Evolutionary conservation across 2,329 filamentous ascomycete genomes (phyloP), one percentile per base, ranked within the genome.

Genomic region (Penicillium brasilianum): DNA sequence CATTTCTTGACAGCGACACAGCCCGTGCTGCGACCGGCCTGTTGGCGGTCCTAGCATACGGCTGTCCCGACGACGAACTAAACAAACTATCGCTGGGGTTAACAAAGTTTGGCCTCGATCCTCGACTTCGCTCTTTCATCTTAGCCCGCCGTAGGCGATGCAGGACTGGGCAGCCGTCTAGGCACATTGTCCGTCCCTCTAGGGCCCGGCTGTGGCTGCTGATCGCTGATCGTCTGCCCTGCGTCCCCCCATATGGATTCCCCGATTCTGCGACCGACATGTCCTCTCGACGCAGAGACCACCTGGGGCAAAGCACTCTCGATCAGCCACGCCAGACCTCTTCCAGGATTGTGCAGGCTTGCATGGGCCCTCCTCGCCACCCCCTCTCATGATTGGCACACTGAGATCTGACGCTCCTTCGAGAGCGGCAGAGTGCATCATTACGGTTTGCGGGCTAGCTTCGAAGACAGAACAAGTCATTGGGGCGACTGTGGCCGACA

Each of bases 121-220:
- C 46, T 50, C 10, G 34, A 37, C 50, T 36, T 16, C 34, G 37
- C 50, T 39, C 50, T 52, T 50, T 52, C 20, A 34, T 39, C 20
- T 34, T 52, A 39, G 50, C 18, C 32, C 28, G 50, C 34, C 39
- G 50, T 34, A 52, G 61, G 57, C 58, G 53, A 49, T 61, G 61
- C 58, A 63, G 58, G 52, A 20, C 46, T 20, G 50, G 56, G 51
- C 61, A 54, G 59, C 55, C 44, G 51, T 56, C 60, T 58, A 65
- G 63, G 61, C 25, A 65, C 63, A 64, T 65, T 65, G 58, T 52
- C 46, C 46, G 28, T 25, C 55, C 63, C 55, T 44, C 61, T 64
- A 56, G 50, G 63, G 56, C 60, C 58, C 66, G 66, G 66, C 25
- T 64, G 66, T 68, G 66, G 66, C 63, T 65, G 66, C 64, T 61